Evolutionary conservation across 2,329 filamentous ascomycete genomes (phyloP).

Genomic region (Penicillium polonicum): DNA sequence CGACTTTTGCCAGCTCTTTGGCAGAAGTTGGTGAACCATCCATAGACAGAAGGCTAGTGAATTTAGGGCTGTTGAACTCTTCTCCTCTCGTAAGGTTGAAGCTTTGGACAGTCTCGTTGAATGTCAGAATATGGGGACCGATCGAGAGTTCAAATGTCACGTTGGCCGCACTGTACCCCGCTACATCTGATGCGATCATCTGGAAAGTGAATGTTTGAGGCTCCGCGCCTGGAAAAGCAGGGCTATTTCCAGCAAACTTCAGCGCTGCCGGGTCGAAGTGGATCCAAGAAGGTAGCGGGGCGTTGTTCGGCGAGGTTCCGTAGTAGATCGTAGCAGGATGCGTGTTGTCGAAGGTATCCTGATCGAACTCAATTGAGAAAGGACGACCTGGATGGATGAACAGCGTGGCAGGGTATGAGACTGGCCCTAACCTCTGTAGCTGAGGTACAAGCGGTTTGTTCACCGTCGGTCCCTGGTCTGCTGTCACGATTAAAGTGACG

Average conservation of each 20-base stretch:
- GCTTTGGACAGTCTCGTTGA: conserved; percentile 56
- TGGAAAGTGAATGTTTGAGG: conserved; percentile 71
- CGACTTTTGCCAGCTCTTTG: conserved; percentile 53
- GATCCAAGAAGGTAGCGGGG: conserved; percentile 84
- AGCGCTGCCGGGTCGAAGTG: conserved; percentile 65
- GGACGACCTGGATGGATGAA: conserved; percentile 39
- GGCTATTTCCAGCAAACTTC: conserved; percentile 69
- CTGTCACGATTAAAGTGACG: conserved; percentile 69
- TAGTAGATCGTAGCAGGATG: conserved; percentile 66
- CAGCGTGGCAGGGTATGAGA: conserved; percentile 41
- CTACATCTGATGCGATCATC: conserved; percentile 74
- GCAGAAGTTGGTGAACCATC: conserved; percentile 55
- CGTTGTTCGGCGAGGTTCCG: conserved; percentile 71
- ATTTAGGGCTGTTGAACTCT: conserved; percentile 53
- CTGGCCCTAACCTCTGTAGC: conserved; percentile 36
- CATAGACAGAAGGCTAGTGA: conserved; percentile 55
- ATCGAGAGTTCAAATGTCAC: conserved; percentile 70
- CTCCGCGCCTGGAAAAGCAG: conserved; percentile 62
- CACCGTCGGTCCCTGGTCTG: conserved; percentile 36
- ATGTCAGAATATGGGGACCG: conserved; percentile 67
- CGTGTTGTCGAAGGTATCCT: conserved; percentile 63
- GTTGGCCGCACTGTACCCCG: conserved; percentile 69
- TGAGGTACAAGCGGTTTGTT: conserved; percentile 39
- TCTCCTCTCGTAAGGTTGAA: conserved; percentile 59
- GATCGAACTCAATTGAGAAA: conserved; percentile 71